These are phyloP conservation scores for Aspergillus calidoustus DNA, from an alignment of 2,329 filamentous ascomycete genomes.

Conservation along the genomic window DNA sequence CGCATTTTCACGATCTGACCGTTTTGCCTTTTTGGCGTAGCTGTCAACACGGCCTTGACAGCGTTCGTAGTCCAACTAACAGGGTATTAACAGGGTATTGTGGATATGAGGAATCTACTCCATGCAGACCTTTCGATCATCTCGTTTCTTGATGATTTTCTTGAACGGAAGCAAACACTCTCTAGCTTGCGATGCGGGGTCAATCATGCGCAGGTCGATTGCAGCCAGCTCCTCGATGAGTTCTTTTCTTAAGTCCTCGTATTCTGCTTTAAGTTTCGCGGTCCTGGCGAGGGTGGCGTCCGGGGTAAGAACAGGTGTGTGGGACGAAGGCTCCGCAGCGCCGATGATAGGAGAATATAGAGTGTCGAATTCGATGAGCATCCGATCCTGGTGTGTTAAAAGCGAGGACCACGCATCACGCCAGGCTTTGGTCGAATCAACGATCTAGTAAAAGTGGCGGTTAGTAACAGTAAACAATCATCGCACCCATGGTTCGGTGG, in stretches of 20 bases:
- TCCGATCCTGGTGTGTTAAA: constrained; percentile 68
- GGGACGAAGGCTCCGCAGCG: constrained; percentile 62
- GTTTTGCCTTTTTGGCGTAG: constrained; percentile 70
- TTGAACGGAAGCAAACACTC: constrained; percentile 72
- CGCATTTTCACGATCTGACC: constrained; percentile 73
- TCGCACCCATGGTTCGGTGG: constrained; percentile 18
- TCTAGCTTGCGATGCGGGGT: constrained; percentile 71
- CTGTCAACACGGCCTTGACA: constrained; percentile 73
- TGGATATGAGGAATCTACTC: not conserved
- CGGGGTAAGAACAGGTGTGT: constrained; percentile 65
- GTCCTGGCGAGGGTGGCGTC: constrained; percentile 67
- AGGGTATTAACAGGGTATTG: not conserved
- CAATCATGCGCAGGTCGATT: constrained; percentile 72
- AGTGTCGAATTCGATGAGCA: constrained; percentile 69
- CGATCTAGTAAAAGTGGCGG: constrained; percentile 58
- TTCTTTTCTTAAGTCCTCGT: constrained; percentile 72
- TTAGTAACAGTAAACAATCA: constrained; percentile 3
- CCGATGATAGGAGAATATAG: constrained; percentile 79
- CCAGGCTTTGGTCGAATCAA: constrained; percentile 76
- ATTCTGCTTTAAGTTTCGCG: constrained; percentile 67
- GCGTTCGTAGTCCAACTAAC: constrained; percentile 77
- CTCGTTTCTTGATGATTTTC: constrained; percentile 83
- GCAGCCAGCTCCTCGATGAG: constrained; percentile 71
- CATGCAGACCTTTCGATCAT: constrained; percentile 68
- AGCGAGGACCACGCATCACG: constrained; percentile 78